Evolutionary conservation across 2,329 filamentous ascomycete species (phyloP), one percentile per base, ranked within the genome.

Genomic region (Gaeumannomyces tritici): DNA sequence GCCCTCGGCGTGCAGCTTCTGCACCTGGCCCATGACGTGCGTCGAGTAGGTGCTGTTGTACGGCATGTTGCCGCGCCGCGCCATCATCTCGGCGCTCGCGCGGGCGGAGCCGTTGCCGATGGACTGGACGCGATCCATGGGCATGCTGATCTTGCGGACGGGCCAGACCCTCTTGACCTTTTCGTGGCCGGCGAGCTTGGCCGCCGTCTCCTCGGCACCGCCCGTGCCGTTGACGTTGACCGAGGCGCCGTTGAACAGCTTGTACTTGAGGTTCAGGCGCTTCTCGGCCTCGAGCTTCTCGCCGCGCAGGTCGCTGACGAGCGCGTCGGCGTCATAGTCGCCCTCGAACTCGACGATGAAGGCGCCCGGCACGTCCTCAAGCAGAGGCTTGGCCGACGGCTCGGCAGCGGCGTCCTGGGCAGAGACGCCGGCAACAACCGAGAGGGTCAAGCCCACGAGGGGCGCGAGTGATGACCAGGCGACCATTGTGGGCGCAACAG

Each of bases 1-100:
- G 9, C 79, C 78, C 35, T 73, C 69, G 4, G 71, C 74, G 15
- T 75, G 76, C n/a, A 80, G 70, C 62, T 71, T 72, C 64, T 77
- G 73, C 12, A 77, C 72, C 57, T 74, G 72, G 11, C 70, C 70
- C 70, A 73, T 71, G 56, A 71, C 62, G 61, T 75, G 72, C 1
- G 69, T 65, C 8, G 64, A 63, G 31, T 59, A 59, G 26, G 31
- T 59, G 31, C 42, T 59, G 57, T 59, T 59, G 42, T 51, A 51
- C 42, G 42, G 21, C 9, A 27, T 26, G 28, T 26, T 18, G 21
- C n/a, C 33, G 21, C 57, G 57, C 57, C 27, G 24, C 8, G 42
- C n/a, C 42, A 51, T 51, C 15, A 51, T 21, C 42, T n/a, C 42
- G 42, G 42, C 42, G 21, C 24, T 18, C 42, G 42, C 21, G 42